A percentile compares a stretch with the other conserved stretches of the same genome.
These are phyloP conservation scores for Citrus mangshanensis DNA, from an alignment of 345 rosid species.

Conservation along the genomic window DNA sequence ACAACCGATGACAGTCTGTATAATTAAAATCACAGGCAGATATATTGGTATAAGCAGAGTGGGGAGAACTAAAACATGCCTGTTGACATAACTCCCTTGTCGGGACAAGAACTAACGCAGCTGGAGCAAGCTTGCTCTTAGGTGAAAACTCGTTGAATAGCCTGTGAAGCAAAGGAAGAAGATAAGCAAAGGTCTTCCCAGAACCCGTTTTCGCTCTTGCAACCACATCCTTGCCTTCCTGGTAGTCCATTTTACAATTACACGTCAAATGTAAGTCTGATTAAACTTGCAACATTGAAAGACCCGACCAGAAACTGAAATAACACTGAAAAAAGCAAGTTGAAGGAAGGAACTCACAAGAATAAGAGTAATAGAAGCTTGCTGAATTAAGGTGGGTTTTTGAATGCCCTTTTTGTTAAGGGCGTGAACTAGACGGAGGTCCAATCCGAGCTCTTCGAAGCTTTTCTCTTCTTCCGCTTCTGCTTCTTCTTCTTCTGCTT, in stretches of 20 bases:
- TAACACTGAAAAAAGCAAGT: not conserved
- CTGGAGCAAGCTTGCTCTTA: constrained; percentile 60
- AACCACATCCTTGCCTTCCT: constrained; percentile 94
- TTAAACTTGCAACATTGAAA: not conserved
- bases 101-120: constrained; percentile 75
- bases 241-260: not conserved
- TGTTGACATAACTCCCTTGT: constrained; percentile 82
- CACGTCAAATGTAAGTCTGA: not conserved
- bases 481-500: constrained; percentile 5
- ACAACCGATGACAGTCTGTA: not conserved
- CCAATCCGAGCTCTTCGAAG: constrained; percentile 78
- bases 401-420: constrained; percentile 60
- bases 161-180: constrained; percentile 84
- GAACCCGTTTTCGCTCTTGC: constrained; percentile 89
- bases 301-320: not conserved
- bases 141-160: constrained; percentile 45
- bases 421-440: constrained; percentile 75
- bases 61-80: constrained; percentile 24
- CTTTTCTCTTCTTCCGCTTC: constrained; percentile 44
- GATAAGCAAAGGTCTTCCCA: constrained; percentile 86
- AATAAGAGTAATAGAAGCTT: constrained; percentile 61
- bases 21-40: not conserved
- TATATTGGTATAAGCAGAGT: not conserved
- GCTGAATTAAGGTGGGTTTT: constrained; percentile 79
- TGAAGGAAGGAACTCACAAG: constrained; percentile 40